Conservation (phyloP, 306 rosid species). For the Vicia faba region DNA sequence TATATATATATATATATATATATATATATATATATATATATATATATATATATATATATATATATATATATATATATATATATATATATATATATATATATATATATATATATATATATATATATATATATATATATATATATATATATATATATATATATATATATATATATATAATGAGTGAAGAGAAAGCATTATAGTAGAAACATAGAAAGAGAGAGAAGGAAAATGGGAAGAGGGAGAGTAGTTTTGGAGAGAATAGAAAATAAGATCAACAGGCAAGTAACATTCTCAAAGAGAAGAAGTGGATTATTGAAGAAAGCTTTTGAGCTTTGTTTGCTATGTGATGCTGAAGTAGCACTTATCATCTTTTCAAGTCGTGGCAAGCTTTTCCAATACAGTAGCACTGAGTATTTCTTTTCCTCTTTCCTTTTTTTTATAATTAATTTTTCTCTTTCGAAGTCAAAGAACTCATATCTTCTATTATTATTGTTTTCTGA, state of each 20-base stretch:
- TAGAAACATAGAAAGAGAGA: background rate
- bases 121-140: too few relatives aligned
- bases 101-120: too few relatives aligned
- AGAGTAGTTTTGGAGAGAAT: conserved; percentile 82
- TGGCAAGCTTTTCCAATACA: conserved; percentile 80
- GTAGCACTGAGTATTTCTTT: conserved; percentile 58
- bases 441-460: too few relatives aligned
- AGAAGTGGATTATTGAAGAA: conserved; percentile 82
- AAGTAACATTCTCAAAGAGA: conserved; percentile 82
- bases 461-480: too few relatives aligned
- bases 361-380: conserved; percentile 74
- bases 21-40: too few relatives aligned
- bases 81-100: too few relatives aligned
- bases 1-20: too few relatives aligned
- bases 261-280: conserved; percentile 82
- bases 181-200: background rate
- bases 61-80: conserved; percentile 23
- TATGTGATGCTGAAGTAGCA: conserved; percentile 81
- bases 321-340: conserved; percentile 78
- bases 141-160: too few relatives aligned
- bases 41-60: too few relatives aligned
- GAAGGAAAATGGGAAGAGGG: conserved; percentile 67
- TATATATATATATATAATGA: conserved; percentile 28
- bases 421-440: background rate
- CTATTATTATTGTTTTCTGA: too few relatives aligned